These are phyloP conservation scores for Naumovozyma baii DNA, from an alignment of 805 yeast genomes.

Conservation along the genomic window DNA sequence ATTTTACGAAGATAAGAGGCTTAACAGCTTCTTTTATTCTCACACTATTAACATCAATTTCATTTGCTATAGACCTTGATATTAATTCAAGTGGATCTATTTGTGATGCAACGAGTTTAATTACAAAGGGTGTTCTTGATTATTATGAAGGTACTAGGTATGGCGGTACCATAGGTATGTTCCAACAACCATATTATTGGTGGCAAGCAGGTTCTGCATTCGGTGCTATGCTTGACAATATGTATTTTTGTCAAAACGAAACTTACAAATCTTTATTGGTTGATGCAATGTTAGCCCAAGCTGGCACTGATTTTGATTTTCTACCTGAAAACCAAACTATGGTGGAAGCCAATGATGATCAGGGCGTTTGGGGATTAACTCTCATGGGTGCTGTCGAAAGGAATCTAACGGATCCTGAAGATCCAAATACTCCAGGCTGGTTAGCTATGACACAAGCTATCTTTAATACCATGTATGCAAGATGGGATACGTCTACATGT, in stretches of 20 bases:
- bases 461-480: constrained; percentile 43
- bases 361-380: constrained; percentile 60
- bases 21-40: too few relatives aligned
- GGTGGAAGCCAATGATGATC: constrained; percentile 67
- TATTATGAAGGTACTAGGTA: constrained; percentile 51
- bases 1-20: too few relatives aligned
- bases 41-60: too few relatives aligned
- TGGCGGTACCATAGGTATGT: constrained; percentile 68
- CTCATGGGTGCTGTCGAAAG: constrained; percentile 54
- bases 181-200: constrained; percentile 68
- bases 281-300: constrained; percentile 39
- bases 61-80: constrained; percentile 36
- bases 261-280: constrained; percentile 49
- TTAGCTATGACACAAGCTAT: constrained; percentile 47
- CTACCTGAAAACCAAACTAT: constrained; percentile 54
- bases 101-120: constrained; percentile 43
- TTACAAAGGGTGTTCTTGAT: constrained; percentile 54
- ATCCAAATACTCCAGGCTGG: constrained; percentile 40
- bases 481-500: constrained; percentile 51
- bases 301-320: constrained; percentile 41
- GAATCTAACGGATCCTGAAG: constrained; percentile 41
- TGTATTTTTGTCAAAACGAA: constrained; percentile 58
- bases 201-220: constrained; percentile 87
- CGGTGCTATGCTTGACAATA: constrained; percentile 58
- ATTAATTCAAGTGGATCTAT: constrained; percentile 37